A percentile compares a stretch with the other conserved stretches of the same genome.
These are phyloP conservation scores for Verticillium tricorpus DNA, from an alignment of 2,329 filamentous ascomycete species.

Conservation along the genomic window DNA sequence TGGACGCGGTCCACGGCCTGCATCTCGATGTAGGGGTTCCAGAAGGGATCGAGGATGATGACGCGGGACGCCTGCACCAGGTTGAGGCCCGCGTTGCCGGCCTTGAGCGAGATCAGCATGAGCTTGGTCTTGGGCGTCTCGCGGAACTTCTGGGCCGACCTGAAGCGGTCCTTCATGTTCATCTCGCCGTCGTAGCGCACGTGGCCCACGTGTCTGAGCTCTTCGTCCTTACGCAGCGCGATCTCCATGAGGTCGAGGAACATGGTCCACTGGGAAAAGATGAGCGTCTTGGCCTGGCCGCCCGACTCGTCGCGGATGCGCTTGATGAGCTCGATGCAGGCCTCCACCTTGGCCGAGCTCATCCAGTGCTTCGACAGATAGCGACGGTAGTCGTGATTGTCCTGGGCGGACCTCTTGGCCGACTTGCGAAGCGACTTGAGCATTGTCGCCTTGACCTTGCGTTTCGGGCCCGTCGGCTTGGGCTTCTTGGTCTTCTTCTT, in stretches of 20 bases:
- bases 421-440: conserved; percentile 18
- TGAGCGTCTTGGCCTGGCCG: conserved; percentile 78
- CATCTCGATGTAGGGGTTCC: conserved; percentile 91
- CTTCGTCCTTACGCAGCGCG: conserved; percentile 52
- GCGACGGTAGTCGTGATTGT: conserved; percentile 59
- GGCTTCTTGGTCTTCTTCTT: conserved; percentile 22
- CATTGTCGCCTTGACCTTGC: conserved; percentile 35
- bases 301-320: conserved; percentile 38
- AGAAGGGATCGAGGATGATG: conserved; percentile 89
- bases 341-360: conserved; percentile 70
- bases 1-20: conserved; percentile 89
- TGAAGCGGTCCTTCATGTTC: conserved; percentile 60
- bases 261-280: conserved; percentile 80
- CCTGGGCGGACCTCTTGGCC: conserved; percentile 21
- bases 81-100: conserved; percentile 83
- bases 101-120: conserved; percentile 75
- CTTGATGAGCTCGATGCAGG: conserved; percentile 60
- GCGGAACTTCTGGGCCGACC: conserved; percentile 61
- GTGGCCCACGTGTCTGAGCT: conserved; percentile 45
- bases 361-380: conserved; percentile 66
- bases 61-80: conserved; percentile 78
- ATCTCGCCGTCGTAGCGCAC: conserved; percentile 75
- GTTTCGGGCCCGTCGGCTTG: conserved; percentile 30
- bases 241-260: conserved; percentile 75
- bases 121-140: conserved; percentile 56